A percentile compares a stretch with the other conserved stretches of the same genome.
Conservation (phyloP, 2,329 filamentous ascomycete genomes). For the Alternaria angustiovoidea region DNA sequence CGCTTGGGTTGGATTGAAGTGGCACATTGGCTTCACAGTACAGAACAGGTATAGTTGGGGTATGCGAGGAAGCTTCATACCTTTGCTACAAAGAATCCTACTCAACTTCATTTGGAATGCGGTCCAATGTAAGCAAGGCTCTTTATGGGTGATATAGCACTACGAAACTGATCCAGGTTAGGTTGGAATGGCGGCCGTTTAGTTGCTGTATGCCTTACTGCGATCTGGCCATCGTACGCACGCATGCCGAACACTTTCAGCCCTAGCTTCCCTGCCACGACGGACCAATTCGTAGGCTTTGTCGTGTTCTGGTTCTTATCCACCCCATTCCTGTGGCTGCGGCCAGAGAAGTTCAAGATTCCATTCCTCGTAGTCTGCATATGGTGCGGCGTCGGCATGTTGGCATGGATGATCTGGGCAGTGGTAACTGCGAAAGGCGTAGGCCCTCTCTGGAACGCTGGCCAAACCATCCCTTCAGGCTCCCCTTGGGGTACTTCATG, state of each 20-base stretch:
- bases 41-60: conserved; percentile 62
- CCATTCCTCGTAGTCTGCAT: conserved; percentile 56
- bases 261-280: conserved; percentile 45
- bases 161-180: conserved; percentile 3
- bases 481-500: conserved; percentile 53
- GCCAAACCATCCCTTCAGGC: conserved; percentile 46
- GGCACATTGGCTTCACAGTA: conserved; percentile 61
- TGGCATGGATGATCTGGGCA: conserved; percentile 59
- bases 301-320: conserved; percentile 47
- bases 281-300: conserved; percentile 48
- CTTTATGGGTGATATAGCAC: neutral
- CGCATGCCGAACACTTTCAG: conserved; percentile 47
- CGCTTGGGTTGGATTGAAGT: conserved; percentile 58
- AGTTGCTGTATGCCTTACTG: conserved; percentile 46
- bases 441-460: conserved; percentile 54
- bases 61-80: conserved; percentile 59
- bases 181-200: conserved; percentile 49
- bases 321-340: conserved; percentile 59
- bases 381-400: conserved; percentile 58
- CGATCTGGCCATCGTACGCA: conserved; percentile 49
- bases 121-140: conserved; percentile 53
- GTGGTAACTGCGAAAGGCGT: conserved; percentile 55
- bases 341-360: conserved; percentile 59
- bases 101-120: conserved; percentile 63
- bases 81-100: conserved; percentile 57